Evolutionary conservation across 805 yeast species (phyloP).

Genomic region (Candida xiaguanensis): DNA sequence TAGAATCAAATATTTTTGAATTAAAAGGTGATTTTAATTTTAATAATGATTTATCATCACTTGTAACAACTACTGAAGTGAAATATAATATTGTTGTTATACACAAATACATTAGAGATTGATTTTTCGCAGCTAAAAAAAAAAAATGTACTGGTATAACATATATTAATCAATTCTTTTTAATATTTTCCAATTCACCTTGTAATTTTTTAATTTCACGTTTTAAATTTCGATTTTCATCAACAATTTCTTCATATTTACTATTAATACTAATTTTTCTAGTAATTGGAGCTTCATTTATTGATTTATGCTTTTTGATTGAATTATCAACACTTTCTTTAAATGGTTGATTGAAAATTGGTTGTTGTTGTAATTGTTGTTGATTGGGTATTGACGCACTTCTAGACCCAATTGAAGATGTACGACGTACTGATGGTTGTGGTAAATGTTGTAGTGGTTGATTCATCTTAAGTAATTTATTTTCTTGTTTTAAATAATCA

Average conservation of each 20-base stretch:
- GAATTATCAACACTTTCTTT: constrained; percentile 6
- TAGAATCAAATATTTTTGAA: neutral
- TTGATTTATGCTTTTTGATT: constrained; percentile 5
- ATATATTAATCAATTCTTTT: neutral
- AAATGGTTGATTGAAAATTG: constrained; percentile 8
- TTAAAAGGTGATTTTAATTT: constrained; percentile 2
- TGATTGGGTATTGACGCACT: constrained; percentile 1
- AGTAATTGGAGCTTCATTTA: constrained; percentile 4
- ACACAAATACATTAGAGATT: neutral
- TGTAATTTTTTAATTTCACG: constrained; percentile 11
- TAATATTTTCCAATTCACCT: constrained; percentile 6
- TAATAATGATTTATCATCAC: neutral
- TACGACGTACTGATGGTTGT: constrained; percentile 4
- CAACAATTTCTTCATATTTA: constrained; percentile 9
- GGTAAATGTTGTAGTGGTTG: neutral
- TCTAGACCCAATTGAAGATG: constrained; percentile 6
- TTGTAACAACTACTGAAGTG: neutral
- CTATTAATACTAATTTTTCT: constrained; percentile 6
- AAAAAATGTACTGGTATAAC: neutral
- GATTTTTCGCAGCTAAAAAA: neutral
- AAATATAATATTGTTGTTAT: neutral
- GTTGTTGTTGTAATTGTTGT: neutral
- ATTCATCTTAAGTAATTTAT: constrained; percentile 17
- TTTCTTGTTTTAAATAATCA: constrained; percentile 49
- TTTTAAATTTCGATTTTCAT: constrained; percentile 12